Conservation (phyloP, 2,329 filamentous ascomycete genomes). For the Pseudogymnoascus sp. region DNA sequence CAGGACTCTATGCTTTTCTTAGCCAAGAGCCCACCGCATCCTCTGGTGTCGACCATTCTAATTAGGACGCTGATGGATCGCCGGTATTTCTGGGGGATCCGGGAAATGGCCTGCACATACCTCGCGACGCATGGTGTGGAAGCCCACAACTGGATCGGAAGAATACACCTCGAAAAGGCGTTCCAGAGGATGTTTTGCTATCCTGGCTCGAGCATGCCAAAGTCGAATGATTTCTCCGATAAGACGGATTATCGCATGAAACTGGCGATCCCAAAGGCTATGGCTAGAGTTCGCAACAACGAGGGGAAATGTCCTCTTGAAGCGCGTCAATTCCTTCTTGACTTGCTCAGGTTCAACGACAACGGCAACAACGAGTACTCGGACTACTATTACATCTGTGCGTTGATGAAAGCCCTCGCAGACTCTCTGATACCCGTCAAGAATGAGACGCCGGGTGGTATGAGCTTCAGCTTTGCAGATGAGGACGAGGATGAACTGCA, state of each 20-base stretch:
- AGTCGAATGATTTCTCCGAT: slow-evolving; percentile 86
- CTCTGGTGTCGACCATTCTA: slow-evolving; percentile 81
- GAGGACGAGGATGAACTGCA: slow-evolving; percentile 38
- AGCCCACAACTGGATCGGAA: slow-evolving; percentile 66
- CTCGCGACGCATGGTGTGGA: slow-evolving; percentile 70
- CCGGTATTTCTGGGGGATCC: slow-evolving; percentile 89
- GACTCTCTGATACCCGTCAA: slow-evolving; percentile 47
- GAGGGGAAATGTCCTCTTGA: slow-evolving; percentile 70
- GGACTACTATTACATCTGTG: slow-evolving; percentile 82
- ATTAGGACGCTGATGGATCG: slow-evolving; percentile 83
- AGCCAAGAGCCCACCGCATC: slow-evolving; percentile 58
- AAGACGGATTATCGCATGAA: slow-evolving; percentile 80
- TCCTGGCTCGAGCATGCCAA: slow-evolving; percentile 67
- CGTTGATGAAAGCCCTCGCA: slow-evolving; percentile 60
- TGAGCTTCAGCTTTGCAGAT: slow-evolving; percentile 35
- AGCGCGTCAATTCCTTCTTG: slow-evolving; percentile 77
- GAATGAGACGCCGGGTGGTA: slow-evolving; percentile 23
- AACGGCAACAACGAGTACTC: slow-evolving; percentile 85
- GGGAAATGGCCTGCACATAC: slow-evolving; percentile 73
- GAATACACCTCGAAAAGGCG: slow-evolving; percentile 75
- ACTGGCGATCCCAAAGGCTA: slow-evolving; percentile 71
- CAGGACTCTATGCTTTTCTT: slow-evolving; percentile 72
- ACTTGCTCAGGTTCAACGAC: slow-evolving; percentile 88
- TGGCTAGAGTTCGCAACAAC: slow-evolving; percentile 68
- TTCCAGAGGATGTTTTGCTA: slow-evolving; percentile 88